Evolutionary conservation across 2,329 filamentous ascomycete genomes (phyloP).

Genomic region (Colletotrichum gloeosporioides): DNA sequence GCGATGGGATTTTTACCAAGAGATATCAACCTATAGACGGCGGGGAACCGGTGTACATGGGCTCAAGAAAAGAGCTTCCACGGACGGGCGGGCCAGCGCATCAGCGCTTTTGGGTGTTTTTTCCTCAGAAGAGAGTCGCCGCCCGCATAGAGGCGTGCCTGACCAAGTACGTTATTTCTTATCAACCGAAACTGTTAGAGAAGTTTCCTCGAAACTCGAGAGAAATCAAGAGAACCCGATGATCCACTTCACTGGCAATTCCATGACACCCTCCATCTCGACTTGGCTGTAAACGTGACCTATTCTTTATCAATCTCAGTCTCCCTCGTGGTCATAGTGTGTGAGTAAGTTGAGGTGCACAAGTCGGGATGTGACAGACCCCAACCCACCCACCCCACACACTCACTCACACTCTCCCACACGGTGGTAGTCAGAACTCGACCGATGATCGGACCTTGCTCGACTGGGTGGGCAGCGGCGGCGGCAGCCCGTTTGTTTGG

Average conservation of each 20-base stretch:
- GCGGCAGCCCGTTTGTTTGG: background rate
- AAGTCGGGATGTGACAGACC: background rate
- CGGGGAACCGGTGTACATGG: background rate
- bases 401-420: no score
- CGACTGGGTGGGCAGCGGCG: background rate
- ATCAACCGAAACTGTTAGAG: background rate
- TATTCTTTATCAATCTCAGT: background rate
- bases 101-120: background rate
- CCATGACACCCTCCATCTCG: no score
- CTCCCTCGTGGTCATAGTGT: background rate
- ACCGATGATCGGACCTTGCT: background rate
- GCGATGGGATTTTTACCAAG: background rate
- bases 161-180: slow-evolving; percentile 1
- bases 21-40: slow-evolving; percentile 19
- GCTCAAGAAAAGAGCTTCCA: background rate
- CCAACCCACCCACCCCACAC: background rate
- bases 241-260: background rate
- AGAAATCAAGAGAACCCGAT: background rate
- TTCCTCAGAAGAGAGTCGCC: background rate
- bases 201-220: background rate
- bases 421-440: background rate
- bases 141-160: background rate
- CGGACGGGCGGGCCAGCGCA: background rate
- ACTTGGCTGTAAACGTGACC: background rate
- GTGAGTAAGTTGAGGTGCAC: background rate